A percentile compares a stretch with the other conserved stretches of the same genome.
Conservation (phyloP, 305 asterid genomes). For the Euphrasia arctica region DNA sequence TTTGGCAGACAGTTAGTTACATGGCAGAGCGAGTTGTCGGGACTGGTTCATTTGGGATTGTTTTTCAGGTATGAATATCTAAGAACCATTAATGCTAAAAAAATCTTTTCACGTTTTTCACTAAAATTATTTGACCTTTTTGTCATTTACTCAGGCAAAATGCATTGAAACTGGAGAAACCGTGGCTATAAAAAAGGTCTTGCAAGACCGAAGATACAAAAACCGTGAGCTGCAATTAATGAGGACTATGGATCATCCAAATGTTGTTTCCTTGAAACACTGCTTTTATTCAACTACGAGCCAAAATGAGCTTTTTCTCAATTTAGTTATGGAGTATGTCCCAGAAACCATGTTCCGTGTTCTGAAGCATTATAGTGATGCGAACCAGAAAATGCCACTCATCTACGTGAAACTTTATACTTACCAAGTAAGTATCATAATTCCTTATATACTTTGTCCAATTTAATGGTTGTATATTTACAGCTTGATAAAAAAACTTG, state of each 20-base stretch:
- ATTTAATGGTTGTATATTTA: background rate
- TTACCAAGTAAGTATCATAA: conserved; percentile 41
- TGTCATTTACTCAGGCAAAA: conserved; percentile 50
- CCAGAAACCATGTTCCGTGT: conserved; percentile 56
- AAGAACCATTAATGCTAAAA: background rate
- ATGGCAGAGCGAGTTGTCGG: conserved; percentile 30
- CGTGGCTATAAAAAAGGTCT: conserved; percentile 72
- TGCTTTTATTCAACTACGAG: conserved; percentile 62
- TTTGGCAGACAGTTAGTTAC: conserved; percentile 4
- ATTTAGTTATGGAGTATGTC: conserved; percentile 71
- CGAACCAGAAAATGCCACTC: conserved; percentile 68
- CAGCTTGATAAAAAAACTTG: background rate
- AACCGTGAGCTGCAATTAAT: conserved; percentile 67
- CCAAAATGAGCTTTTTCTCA: conserved; percentile 60
- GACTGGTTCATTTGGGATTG: conserved; percentile 80
- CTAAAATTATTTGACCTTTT: background rate
- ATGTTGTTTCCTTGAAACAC: conserved; percentile 68
- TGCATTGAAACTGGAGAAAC: conserved; percentile 70
- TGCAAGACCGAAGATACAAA: conserved; percentile 68
- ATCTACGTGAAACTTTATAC: conserved; percentile 67
- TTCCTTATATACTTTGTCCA: background rate
- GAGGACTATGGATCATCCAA: conserved; percentile 65
- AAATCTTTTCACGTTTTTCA: background rate
- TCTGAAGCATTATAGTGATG: conserved; percentile 54
- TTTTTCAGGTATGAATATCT: conserved; percentile 53